Base-by-base conservation (phyloP, 2,329 filamentous ascomycete species). In the Dothistroma pini region DNA sequence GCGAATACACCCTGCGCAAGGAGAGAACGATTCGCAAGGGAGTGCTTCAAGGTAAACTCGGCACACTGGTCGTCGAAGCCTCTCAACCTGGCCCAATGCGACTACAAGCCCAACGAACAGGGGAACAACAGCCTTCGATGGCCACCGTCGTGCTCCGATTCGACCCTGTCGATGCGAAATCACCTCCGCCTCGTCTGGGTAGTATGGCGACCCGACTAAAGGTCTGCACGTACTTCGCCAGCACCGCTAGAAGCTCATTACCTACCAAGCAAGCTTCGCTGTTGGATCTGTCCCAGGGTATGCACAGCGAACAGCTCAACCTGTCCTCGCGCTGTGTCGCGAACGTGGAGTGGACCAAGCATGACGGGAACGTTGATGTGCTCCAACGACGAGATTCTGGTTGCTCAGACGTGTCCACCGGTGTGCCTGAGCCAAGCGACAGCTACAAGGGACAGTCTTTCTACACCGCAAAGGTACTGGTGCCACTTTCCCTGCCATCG, bases 1-100 rank as follows among this genome's bases (percentile, higher is more conserved):
- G 78, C 16, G 78, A 81, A 41, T 87, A 86, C 70, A 77, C 78
- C 56, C 72, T 83, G 44, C 81, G 82, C 49, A 81, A 80, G 67
- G 84, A 86, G 70, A 88, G 86, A 74, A 78, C 75, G 14, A 79
- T 89, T 60, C 82, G 79, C 65, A 87, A 86, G 66, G 84, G 86
- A 2, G 61, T 85, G 9, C 81, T 88, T 65, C 81, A 87, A 67
- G 81, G 74, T 63, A 85, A 82, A 68, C 74, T 84, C 4, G 86
- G 86, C 14, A 82, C 80, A 2, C 67, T 89, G 25, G 80, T 81
- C 12, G 82, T 84, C 53, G 79, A 83, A 59, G 81, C 85, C 0
- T 74, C 78, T 1, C 86, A 89, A 66, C 86, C 86, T 35, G 81
- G 78, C 54, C 77, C 83, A 1, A 75, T 89, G 31, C 77, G 78